Base-by-base conservation (phyloP, 441 rosid species). In the Corymbia citriodora region DNA sequence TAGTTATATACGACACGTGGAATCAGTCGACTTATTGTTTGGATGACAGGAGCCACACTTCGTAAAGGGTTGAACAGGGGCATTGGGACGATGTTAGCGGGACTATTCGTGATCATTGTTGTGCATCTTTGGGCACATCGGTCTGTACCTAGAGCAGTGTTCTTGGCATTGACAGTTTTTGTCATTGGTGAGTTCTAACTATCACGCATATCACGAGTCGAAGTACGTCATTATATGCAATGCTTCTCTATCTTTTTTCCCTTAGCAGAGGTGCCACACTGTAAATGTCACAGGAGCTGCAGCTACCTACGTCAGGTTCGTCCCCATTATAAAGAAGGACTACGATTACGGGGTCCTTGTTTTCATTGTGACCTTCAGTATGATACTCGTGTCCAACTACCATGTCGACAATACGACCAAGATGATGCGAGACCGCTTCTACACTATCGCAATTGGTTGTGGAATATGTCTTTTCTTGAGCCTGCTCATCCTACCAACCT, bases 31-130 rank as follows among this genome's bases (percentile, higher is more conserved):
- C 14, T 36, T 72, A 36, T 36, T 72, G 82, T 72, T 72, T 14
- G 82, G 9, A 40, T 63, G 45, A 50, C 82, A 96, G 98, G 98
- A 55, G 99, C 99, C 90, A 98, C 99, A 40, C 87, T 98, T 74
- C 94, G 96, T 93, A 96, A 96, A 92, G 99, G 97, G 87, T 95
- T 97, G 55, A 97, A 96, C 88, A 96, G 98, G 93, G 98, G 97
- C 90, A 54, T 98, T 52, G 98, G 96, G 70, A 97, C 95, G 52
- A 25, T 98, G 8, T 29, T 95, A 54, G 99, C 96, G 5, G 98
- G 98, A 91, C 94, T 95, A 33, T 90, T 96, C 87, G 96, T 95
- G 25, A 94, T 95, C 91, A 88, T 94, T 45, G 92, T 96, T 13
- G 96, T 95, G 93, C 95, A 92, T 82, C 93, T 96, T n/a, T 96